These are phyloP conservation scores for Carallia brachiata DNA, from an alignment of 345 rosid species.

Conservation along the genomic window DNA sequence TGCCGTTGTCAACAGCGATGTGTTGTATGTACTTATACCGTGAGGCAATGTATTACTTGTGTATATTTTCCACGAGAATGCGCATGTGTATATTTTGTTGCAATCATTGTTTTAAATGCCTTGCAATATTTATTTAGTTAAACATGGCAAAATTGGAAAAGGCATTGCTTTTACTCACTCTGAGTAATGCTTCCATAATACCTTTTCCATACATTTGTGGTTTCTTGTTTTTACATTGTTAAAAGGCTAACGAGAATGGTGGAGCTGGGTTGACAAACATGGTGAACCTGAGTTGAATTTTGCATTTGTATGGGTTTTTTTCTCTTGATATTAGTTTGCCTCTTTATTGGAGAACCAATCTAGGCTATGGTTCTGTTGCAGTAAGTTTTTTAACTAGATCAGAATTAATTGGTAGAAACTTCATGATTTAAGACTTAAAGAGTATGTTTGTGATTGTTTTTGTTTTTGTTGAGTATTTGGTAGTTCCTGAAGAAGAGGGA, in stretches of 20 bases:
- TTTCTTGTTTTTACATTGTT: neutral
- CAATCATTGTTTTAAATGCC: constrained; percentile 38
- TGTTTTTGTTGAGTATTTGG: neutral
- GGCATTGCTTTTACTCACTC: constrained; percentile 21
- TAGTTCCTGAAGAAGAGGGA: neutral
- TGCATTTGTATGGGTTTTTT: neutral
- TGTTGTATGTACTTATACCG: constrained; percentile 38
- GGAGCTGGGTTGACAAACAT: neutral
- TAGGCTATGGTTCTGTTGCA: neutral
- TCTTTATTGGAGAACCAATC: neutral
- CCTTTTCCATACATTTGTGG: neutral
- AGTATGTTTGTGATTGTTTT: neutral
- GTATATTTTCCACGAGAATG: constrained; percentile 43
- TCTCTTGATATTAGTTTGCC: neutral
- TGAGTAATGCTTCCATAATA: neutral
- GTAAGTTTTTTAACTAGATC: constrained; percentile 6
- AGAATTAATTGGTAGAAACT: neutral
- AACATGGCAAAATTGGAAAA: constrained; percentile 22
- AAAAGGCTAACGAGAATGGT: neutral
- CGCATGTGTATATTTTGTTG: constrained; percentile 55
- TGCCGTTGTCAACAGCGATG: constrained; percentile 26
- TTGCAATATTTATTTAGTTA: constrained; percentile 18
- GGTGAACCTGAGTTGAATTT: neutral
- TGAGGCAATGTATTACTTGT: constrained; percentile 40
- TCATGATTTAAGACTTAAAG: neutral